These are phyloP conservation scores for Solanum peruvianum DNA, from an alignment of 257 asterid species.

Conservation along the genomic window DNA sequence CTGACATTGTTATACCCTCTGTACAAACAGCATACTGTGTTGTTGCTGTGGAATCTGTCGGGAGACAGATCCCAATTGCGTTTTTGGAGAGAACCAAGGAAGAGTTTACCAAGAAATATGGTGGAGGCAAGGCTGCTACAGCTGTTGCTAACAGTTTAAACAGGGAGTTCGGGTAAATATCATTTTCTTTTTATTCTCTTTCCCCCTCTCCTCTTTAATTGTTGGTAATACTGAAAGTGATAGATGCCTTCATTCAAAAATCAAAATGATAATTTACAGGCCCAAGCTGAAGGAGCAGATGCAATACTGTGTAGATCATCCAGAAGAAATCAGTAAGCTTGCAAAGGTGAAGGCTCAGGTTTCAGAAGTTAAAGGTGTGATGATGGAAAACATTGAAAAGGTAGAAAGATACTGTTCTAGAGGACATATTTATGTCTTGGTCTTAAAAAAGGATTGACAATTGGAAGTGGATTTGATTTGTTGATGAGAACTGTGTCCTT, in stretches of 20 bases:
- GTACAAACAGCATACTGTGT: slow-evolving; percentile 66
- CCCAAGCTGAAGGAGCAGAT: slow-evolving; percentile 93
- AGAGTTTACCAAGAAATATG: slow-evolving; percentile 76
- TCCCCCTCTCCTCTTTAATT: background rate
- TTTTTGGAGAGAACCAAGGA: slow-evolving; percentile 82
- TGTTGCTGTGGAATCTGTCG: slow-evolving; percentile 89
- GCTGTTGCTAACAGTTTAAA: slow-evolving; percentile 76
- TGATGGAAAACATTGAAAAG: slow-evolving; percentile 98
- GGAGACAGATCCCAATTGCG: slow-evolving; percentile 83
- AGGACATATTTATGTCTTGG: background rate
- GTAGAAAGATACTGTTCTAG: slow-evolving; percentile 11
- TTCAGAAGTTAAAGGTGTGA: slow-evolving; percentile 93
- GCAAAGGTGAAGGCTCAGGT: slow-evolving; percentile 94
- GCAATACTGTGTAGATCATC: slow-evolving; percentile 93
- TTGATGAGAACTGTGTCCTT: background rate
- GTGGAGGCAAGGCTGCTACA: slow-evolving; percentile 95
- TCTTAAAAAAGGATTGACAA: slow-evolving; percentile 70
- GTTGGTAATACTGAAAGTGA: background rate
- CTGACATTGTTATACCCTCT: background rate
- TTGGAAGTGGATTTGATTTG: slow-evolving; percentile 9
- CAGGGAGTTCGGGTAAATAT: slow-evolving; percentile 72
- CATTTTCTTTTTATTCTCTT: background rate
- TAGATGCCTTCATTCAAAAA: background rate
- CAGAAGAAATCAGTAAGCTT: slow-evolving; percentile 86
- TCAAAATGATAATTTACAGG: slow-evolving; percentile 21